These are phyloP conservation scores for Trifolium fragiferum DNA, from an alignment of 306 rosid species.

Conservation along the genomic window DNA sequence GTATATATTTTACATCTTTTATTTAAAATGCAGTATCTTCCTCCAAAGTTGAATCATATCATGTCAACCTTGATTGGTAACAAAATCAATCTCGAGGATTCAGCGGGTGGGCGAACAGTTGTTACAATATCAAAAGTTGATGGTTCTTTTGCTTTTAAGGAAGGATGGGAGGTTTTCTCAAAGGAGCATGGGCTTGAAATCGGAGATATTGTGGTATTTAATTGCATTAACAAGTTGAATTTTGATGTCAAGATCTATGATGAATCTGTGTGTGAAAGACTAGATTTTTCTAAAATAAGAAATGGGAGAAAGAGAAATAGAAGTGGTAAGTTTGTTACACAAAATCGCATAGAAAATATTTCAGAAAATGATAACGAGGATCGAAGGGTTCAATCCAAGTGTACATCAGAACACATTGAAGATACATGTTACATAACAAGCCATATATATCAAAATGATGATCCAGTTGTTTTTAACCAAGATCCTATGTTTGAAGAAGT, in stretches of 20 bases:
- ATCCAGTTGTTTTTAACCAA: neutral
- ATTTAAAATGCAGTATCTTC: constrained; percentile 58
- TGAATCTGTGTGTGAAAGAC: constrained; percentile 58
- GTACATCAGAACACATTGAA: constrained; percentile 43
- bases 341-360: constrained; percentile 2
- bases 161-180: constrained; percentile 72
- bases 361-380: constrained; percentile 16
- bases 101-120: constrained; percentile 53
- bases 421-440: constrained; percentile 44
- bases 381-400: constrained; percentile 10
- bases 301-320: constrained; percentile 42
- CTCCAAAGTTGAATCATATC: constrained; percentile 56
- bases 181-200: constrained; percentile 49
- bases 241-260: constrained; percentile 62
- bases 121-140: constrained; percentile 49
- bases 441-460: constrained; percentile 35
- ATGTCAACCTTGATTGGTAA: constrained; percentile 48
- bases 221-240: constrained; percentile 43
- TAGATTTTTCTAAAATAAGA: constrained; percentile 38
- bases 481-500: constrained; percentile 38
- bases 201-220: constrained; percentile 66
- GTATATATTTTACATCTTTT: neutral
- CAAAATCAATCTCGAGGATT: constrained; percentile 58
- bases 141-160: constrained; percentile 54
- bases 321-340: neutral